Conservation (phyloP, 805 yeast genomes). For the Metschnikowia henanensis region DNA sequence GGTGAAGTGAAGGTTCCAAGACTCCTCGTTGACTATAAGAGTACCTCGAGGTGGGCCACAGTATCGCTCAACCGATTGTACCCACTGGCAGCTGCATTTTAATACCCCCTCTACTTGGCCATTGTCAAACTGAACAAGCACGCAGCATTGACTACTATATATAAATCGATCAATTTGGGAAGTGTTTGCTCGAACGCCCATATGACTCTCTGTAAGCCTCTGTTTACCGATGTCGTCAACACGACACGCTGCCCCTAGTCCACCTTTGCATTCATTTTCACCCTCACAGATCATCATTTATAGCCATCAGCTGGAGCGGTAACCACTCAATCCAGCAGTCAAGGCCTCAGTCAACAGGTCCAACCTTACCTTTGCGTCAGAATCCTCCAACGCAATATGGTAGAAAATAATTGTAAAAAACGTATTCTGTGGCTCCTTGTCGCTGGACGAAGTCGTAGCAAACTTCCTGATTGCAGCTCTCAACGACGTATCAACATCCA, state of each 20-base stretch:
- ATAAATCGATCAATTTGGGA: background rate
- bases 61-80: background rate
- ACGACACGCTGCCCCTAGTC: too few relatives aligned
- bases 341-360: slow-evolving; percentile 33
- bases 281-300: too few relatives aligned
- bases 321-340: slow-evolving; percentile 36
- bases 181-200: too few relatives aligned
- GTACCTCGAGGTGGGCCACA: background rate
- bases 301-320: slow-evolving; percentile 12
- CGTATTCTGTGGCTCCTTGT: slow-evolving; percentile 6
- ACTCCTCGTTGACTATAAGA: background rate
- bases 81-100: background rate
- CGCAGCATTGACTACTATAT: background rate
- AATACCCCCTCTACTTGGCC: background rate
- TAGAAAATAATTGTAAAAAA: slow-evolving; percentile 28
- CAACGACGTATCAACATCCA: slow-evolving; percentile 30
- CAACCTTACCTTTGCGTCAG: slow-evolving; percentile 35
- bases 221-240: too few relatives aligned
- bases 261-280: too few relatives aligned
- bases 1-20: slow-evolving; percentile 9
- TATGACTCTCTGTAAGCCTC: too few relatives aligned
- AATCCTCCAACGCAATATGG: slow-evolving; percentile 26
- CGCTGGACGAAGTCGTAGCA: slow-evolving; percentile 12
- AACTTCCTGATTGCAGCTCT: slow-evolving; percentile 29
- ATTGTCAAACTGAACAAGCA: background rate